These are phyloP conservation scores for Penicillium lagena DNA, from an alignment of 495 filamentous ascomycete species.

Conservation along the genomic window DNA sequence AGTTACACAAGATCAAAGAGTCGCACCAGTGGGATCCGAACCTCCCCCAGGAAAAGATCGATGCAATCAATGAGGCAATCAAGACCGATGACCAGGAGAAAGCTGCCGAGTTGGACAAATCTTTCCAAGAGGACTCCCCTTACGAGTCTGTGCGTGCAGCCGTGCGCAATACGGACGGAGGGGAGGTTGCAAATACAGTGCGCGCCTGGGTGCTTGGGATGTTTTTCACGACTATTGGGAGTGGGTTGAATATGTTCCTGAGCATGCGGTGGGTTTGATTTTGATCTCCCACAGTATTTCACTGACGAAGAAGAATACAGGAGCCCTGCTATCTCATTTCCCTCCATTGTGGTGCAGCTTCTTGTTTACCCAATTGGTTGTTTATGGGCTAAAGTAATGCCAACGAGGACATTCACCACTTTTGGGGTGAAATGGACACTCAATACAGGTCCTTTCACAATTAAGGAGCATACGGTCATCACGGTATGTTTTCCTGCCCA, in stretches of 20 bases:
- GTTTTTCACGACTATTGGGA: conserved; percentile 13
- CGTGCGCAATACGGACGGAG: conserved; percentile 13
- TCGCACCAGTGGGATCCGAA: conserved; percentile 18
- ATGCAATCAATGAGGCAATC: conserved; percentile 9
- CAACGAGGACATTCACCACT: conserved; percentile 38
- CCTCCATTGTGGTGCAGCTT: conserved; percentile 55
- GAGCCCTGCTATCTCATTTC: conserved; percentile 44
- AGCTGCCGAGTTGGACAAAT: conserved; percentile 10
- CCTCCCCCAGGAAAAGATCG: conserved; percentile 10
- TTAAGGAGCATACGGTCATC: conserved; percentile 64
- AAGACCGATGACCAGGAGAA: conserved; percentile 11
- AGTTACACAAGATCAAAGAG: conserved; percentile 4
- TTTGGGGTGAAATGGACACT: conserved; percentile 50
- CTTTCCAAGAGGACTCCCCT: conserved; percentile 9
- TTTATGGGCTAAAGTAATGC: conserved; percentile 39
- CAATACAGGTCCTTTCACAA: conserved; percentile 61
- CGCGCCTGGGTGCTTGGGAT: conserved; percentile 13
- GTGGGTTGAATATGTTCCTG: conserved; percentile 17
- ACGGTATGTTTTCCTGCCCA: conserved; percentile 43
- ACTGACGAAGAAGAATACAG: background rate
- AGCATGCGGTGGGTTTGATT: conserved; percentile 12
- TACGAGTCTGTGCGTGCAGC: conserved; percentile 16
- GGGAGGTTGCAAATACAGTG: conserved; percentile 12
- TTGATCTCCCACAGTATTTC: background rate
- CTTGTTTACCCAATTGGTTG: conserved; percentile 58